Percentiles rank a stretch among this genome's conserved stretches.
phyloP scores from a whole-genome alignment of 2,329 filamentous ascomycete species.

The Fusarium lateritium region DNA sequence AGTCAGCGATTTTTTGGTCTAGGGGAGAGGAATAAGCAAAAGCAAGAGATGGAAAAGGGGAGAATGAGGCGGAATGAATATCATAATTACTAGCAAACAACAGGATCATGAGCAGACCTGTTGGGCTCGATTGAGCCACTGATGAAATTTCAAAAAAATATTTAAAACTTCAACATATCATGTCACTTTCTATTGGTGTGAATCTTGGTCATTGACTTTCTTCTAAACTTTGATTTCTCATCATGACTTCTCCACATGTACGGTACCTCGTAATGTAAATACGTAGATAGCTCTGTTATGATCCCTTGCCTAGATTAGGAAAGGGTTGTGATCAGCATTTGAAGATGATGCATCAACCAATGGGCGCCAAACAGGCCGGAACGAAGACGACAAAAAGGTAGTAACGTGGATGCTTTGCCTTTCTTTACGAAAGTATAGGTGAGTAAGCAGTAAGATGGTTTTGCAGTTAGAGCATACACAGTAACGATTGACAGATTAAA shows the following conservation, averaged over 20 bases:
- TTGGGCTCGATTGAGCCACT: constrained; percentile 15
- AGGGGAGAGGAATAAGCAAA: constrained; percentile 5
- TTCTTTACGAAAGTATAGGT: too few relatives aligned
- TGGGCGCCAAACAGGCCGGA: too few relatives aligned
- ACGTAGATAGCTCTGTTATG: too few relatives aligned
- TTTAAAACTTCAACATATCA: constrained; percentile 9
- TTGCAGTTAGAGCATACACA: neutral
- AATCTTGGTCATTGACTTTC: neutral
- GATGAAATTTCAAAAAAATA: constrained; percentile 33
- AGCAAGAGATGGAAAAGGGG: constrained; percentile 15
- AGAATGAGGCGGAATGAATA: constrained; percentile 20
- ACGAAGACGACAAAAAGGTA: too few relatives aligned
- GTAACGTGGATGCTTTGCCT: too few relatives aligned
- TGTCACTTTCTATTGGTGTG: neutral
- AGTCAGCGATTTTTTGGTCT: neutral
- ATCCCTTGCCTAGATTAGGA: too few relatives aligned
- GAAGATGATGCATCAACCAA: too few relatives aligned
- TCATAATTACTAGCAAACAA: constrained; percentile 31
- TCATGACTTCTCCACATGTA: neutral
- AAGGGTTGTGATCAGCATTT: too few relatives aligned
- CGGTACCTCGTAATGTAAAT: too few relatives aligned
- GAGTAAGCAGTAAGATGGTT: too few relatives aligned
- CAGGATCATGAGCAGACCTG: constrained; percentile 1
- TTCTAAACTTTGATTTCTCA: neutral
- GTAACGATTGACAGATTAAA: constrained; percentile 1